Base-by-base conservation (phyloP, 768 basidiomycete species). In the Tephrocybe sp. region DNA sequence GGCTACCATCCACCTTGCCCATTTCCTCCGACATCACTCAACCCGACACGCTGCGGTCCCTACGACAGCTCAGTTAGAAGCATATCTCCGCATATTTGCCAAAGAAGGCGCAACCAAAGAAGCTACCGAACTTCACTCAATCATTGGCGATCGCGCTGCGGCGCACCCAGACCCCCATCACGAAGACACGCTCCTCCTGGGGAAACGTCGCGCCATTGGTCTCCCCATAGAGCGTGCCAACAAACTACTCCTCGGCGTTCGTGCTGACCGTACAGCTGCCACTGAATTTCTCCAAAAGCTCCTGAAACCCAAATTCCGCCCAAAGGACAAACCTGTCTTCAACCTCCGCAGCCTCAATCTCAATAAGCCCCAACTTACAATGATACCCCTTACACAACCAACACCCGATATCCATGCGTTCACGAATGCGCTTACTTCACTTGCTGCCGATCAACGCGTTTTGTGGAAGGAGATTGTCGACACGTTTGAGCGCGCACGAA, bases 1-100 rank as follows among this genome's bases (percentile, higher is more conserved):
- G 53, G 69, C 83, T 32, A 76, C 77, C 0, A 62, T 78, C 0
- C 74, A 79, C 40, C 66, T 86, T 48, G 69, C 81, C 12, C 73
- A 74, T 38, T 70, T 70, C 32, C 67, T 86, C 17, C 75, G 67
- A 11, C 57, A 65, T 18, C 69, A 71, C 18, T 77, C 78, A 75
- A 59, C 65, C 0, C 66, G 63, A 18, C 70, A 77, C 38, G 69
- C 70, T 3, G 50, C 71, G 28, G 65, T 72, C 0, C 79, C 78
- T 3, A 68, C 66, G 0, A 66, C 66, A 1, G 58, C 61, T 4
- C 78, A 83, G 40, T 70, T 82, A 3, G 79, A 83, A 47, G 65
- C 72, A 0, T 76, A 76, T 45, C 69, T 83, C 2, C 73, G 75
- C 11, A 62, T 80, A 15, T 80, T 76, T 39, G 66, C 79, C 0